Evolutionary conservation across 169 alveolate species (phyloP).

Genomic region (Theileria orientalis): DNA sequence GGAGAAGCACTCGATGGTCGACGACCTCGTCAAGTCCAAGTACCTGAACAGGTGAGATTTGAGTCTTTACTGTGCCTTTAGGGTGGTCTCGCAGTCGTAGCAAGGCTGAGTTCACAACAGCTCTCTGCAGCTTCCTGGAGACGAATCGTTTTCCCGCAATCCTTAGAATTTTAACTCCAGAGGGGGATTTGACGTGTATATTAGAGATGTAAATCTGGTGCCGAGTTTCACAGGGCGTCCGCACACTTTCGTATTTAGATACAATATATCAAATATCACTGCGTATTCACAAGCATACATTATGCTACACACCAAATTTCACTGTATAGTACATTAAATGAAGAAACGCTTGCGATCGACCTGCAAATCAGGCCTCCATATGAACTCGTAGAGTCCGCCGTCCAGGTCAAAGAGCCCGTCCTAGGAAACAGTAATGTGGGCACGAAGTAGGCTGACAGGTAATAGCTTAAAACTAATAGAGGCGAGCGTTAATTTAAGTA

Average conservation of each 20-base stretch:
- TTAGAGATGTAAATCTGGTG: too few relatives aligned
- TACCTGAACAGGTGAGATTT: slow-evolving; percentile 25
- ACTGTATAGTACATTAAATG: slow-evolving; percentile 57
- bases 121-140: too few relatives aligned
- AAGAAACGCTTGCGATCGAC: slow-evolving; percentile 89
- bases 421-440: slow-evolving; percentile 23
- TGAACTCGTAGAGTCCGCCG: slow-evolving; percentile 84
- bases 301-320: too few relatives aligned
- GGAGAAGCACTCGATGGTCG: slow-evolving; percentile 27
- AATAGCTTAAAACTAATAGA: slow-evolving; percentile 56
- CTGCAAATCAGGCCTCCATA: slow-evolving; percentile 90
- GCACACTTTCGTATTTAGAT: too few relatives aligned
- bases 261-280: too few relatives aligned
- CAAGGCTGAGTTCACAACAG: too few relatives aligned
- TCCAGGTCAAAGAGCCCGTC: slow-evolving; percentile 84
- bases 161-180: too few relatives aligned
- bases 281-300: too few relatives aligned
- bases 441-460: background rate
- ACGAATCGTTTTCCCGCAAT: too few relatives aligned
- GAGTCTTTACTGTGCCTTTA: background rate
- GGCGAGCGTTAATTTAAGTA: background rate
- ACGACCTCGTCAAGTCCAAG: slow-evolving; percentile 49
- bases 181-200: too few relatives aligned
- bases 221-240: too few relatives aligned
- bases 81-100: too few relatives aligned